Conservation (phyloP, 1,284 basidiomycete species). For the Earliella scabrosa region DNA sequence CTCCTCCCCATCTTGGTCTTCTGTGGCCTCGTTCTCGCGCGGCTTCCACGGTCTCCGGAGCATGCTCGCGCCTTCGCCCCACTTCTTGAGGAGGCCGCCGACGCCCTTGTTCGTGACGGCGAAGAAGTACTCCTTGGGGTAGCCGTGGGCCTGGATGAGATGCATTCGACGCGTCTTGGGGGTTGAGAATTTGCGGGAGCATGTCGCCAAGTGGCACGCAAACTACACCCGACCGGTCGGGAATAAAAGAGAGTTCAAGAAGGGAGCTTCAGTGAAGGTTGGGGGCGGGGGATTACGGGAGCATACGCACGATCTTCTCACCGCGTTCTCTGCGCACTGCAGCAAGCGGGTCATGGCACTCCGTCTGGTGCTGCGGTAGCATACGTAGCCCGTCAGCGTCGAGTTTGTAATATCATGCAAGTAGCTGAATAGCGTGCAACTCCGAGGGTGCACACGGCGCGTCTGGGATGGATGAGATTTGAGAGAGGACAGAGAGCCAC, state of each 20-base stretch:
- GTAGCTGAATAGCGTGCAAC: too few species aligned
- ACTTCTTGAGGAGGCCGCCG: constrained; percentile 71
- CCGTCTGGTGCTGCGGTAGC: constrained; percentile 73
- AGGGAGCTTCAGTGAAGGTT: not conserved
- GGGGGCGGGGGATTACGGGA: not conserved
- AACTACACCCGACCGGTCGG: too few species aligned
- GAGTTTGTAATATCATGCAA: too few species aligned
- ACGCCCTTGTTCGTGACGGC: constrained; percentile 88
- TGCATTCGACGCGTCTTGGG: constrained; percentile 84
- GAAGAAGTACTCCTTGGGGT: constrained; percentile 89
- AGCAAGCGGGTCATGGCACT: constrained; percentile 86
- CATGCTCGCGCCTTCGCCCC: constrained; percentile 82
- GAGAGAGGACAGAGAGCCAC: constrained; percentile 34
- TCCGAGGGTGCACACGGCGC: too few species aligned
- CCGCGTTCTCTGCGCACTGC: constrained; percentile 76
- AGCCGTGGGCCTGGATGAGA: constrained; percentile 81
- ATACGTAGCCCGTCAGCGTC: not conserved
- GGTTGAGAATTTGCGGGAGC: constrained; percentile 66
- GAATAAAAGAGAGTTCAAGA: not conserved
- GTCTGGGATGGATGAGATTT: not conserved
- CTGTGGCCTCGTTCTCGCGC: constrained; percentile 27
- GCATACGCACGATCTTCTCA: constrained; percentile 80
- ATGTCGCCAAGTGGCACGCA: constrained; percentile 75
- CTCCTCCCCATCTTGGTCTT: constrained; percentile 13
- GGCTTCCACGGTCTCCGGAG: constrained; percentile 73